Evolutionary conservation across 176 grass and related monocot species (phyloP), one percentile per base, ranked within the genome.

Genomic region (Juncus inflexus): DNA sequence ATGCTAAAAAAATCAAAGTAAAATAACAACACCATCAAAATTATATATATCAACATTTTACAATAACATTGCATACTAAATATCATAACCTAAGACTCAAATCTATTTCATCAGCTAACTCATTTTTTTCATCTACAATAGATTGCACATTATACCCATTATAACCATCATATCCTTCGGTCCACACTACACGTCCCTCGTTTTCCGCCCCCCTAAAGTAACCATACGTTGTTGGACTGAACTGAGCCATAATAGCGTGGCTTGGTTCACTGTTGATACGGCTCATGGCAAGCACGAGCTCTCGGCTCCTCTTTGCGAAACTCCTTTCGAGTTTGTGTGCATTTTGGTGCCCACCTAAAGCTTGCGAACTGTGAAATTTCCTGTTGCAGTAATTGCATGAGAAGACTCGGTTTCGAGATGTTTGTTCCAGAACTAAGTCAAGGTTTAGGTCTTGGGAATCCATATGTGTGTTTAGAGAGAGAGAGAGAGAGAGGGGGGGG

Each of bases 281-380:
- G 38, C 68, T 47, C 52, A 60, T 66, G 6, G 74, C 74, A 2
- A 67, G 54, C 3, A 58, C 53, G 9, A 77, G 76, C 45, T 71
- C 66, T 54, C 55, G 28, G 4, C 76, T 78, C 66, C 60, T 49
- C 69, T 60, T 74, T 10, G 69, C 61, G 4, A 80, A 51, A 42
- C 60, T 73, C 61, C 77, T 58, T 58, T 80, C 77, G 40, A 73
- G 67, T 45, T 80, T 80, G 69, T 80, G 77, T 2, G 77, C 77
- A 50, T 80, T 80, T 47, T 80, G 77, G 61, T 80, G 77, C 36
- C 77, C 77, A 3, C 77, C 77, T 2, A 80, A 50, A 16, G 77
- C 77, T 58, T 80, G 77, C 42, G 77, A 80, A 52, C 66, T 80
- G 77, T 60, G 47, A 39, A 80, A 74, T 51, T 74, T 80, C 45